Conservation (phyloP, 2,329 filamentous ascomycete genomes). For the Fusarium sp. region DNA sequence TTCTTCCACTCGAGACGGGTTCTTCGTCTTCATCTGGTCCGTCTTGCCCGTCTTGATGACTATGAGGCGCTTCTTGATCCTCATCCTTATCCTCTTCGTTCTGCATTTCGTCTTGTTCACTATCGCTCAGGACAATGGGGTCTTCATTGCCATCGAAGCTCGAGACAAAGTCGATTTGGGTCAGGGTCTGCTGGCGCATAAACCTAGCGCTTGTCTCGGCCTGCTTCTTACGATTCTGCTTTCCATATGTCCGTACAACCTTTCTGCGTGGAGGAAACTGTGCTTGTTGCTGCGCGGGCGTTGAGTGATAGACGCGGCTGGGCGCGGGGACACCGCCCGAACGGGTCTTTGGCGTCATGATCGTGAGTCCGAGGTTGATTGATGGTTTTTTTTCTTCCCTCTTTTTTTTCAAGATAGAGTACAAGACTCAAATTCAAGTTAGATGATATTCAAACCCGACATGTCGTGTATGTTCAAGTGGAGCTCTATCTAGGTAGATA, state of each 20-base stretch:
- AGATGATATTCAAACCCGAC: slow-evolving; percentile 3
- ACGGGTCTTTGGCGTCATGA: slow-evolving; percentile 52
- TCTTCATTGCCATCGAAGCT: slow-evolving; percentile 47
- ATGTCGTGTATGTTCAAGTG: slow-evolving; percentile 21
- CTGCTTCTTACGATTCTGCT: slow-evolving; percentile 38
- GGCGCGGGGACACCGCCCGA: slow-evolving; percentile 51
- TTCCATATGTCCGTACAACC: slow-evolving; percentile 49
- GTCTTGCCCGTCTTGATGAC: slow-evolving; percentile 26
- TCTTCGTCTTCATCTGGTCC: slow-evolving; percentile 35
- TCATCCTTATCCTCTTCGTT: slow-evolving; percentile 34
- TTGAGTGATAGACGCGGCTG: slow-evolving; percentile 52
- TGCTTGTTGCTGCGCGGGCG: slow-evolving; percentile 50
- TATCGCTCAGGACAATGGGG: slow-evolving; percentile 43
- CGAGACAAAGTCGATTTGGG: slow-evolving; percentile 54
- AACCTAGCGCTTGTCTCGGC: slow-evolving; percentile 26
- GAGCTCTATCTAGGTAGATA: too few relatives aligned
- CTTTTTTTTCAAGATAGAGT: neutral
- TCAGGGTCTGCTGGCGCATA: slow-evolving; percentile 54
- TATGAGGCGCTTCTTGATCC: slow-evolving; percentile 11
- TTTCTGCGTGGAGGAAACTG: slow-evolving; percentile 51
- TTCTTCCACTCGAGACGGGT: slow-evolving; percentile 40
- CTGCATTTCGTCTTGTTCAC: slow-evolving; percentile 39
- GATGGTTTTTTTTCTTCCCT: neutral
- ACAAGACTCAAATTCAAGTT: neutral
- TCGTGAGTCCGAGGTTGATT: neutral